Percentiles rank a stretch among this genome's conserved stretches.
phyloP scores from a whole-genome alignment of 805 yeast species.

The Myxozyma sirexii region DNA sequence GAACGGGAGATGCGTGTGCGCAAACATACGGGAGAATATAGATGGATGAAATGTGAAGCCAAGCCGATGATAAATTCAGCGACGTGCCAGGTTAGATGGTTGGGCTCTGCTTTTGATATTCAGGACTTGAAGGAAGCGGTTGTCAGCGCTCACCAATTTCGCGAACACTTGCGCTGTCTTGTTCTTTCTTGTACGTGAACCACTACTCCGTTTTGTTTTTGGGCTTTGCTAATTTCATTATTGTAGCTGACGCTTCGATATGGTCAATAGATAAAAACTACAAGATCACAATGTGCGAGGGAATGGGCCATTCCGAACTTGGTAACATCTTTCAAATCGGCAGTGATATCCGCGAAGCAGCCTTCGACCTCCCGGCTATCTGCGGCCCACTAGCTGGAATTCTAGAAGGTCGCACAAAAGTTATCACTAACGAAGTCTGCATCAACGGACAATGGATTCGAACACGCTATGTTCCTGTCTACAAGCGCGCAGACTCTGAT shows the following conservation, averaged over 20 bases:
- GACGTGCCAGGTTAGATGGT: not conserved
- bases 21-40: slow-evolving; percentile 4
- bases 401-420: slow-evolving; percentile 2
- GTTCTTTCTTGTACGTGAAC: no score
- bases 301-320: slow-evolving; percentile 6
- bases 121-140: slow-evolving; percentile 10
- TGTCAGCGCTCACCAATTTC: slow-evolving; percentile 3
- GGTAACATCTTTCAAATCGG: slow-evolving; percentile 5
- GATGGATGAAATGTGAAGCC: slow-evolving; percentile 8
- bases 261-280: slow-evolving; percentile 19
- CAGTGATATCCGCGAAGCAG: slow-evolving; percentile 1
- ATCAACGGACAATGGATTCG: slow-evolving; percentile 17
- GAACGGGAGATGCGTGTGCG: not conserved
- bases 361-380: not conserved
- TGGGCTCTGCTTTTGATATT: slow-evolving; percentile 6
- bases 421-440: not conserved
- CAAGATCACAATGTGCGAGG: slow-evolving; percentile 15
- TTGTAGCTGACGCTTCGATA: slow-evolving; percentile 14
- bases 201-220: no score
- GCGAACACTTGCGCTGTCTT: slow-evolving; percentile 17
- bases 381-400: slow-evolving; percentile 5
- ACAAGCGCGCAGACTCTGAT: not conserved
- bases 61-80: slow-evolving; percentile 8
- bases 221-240: not conserved
- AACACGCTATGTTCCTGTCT: slow-evolving; percentile 20